Percentiles rank a stretch among this genome's conserved stretches.
These are phyloP conservation scores for Rhexocercosporidium sp. DNA, from an alignment of 2,329 filamentous ascomycete species.

Conservation along the genomic window DNA sequence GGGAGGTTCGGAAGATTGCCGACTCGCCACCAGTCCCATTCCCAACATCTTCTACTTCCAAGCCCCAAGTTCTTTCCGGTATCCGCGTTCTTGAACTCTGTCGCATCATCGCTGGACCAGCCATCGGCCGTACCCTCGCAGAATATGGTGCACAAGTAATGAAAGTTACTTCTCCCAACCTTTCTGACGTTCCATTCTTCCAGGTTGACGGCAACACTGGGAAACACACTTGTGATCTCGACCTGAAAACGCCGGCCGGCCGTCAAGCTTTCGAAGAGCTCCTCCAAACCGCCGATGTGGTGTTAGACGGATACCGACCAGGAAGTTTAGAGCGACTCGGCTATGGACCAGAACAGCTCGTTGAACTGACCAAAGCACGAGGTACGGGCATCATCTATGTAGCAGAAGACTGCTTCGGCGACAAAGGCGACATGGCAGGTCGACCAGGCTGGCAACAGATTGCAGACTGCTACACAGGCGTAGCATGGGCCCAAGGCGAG, in stretches of 20 bases:
- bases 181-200: slow-evolving; percentile 76
- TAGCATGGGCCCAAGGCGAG: slow-evolving; percentile 53
- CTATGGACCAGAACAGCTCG: slow-evolving; percentile 62
- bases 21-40: slow-evolving; percentile 49
- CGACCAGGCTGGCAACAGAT: slow-evolving; percentile 76
- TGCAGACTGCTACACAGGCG: slow-evolving; percentile 54
- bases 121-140: slow-evolving; percentile 72
- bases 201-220: slow-evolving; percentile 76
- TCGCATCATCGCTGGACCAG: slow-evolving; percentile 77
- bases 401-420: slow-evolving; percentile 75
- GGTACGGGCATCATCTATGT: slow-evolving; percentile 71
- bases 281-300: slow-evolving; percentile 65
- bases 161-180: slow-evolving; percentile 69
- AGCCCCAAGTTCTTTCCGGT: slow-evolving; percentile 52
- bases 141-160: slow-evolving; percentile 78
- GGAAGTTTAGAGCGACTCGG: slow-evolving; percentile 67
- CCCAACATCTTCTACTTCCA: slow-evolving; percentile 36
- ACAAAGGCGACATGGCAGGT: slow-evolving; percentile 64
- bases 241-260: slow-evolving; percentile 62
- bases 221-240: slow-evolving; percentile 68
- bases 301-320: slow-evolving; percentile 73
- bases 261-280: slow-evolving; percentile 62
- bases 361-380: slow-evolving; percentile 56
- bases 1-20: slow-evolving; percentile 57
- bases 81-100: slow-evolving; percentile 77